phyloP scores from a whole-genome alignment of 257 asterid genomes.

The Plantago major region DNA sequence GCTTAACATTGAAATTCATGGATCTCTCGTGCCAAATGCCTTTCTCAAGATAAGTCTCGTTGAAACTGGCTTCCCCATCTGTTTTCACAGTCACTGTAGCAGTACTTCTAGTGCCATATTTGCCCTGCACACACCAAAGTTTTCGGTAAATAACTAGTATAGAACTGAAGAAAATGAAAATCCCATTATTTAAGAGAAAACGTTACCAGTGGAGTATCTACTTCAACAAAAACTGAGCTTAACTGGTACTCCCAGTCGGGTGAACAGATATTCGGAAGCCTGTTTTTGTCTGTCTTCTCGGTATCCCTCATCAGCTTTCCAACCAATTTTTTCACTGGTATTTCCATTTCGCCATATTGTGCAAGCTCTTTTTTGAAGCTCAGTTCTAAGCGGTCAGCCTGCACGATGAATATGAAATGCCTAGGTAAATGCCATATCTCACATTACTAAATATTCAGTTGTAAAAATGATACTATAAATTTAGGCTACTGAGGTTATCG shows the following conservation, averaged over 20 bases:
- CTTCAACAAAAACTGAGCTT: conserved; percentile 68
- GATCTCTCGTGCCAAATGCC: conserved; percentile 50
- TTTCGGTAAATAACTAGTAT: not conserved
- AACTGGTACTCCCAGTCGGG: conserved; percentile 50
- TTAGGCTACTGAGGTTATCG: no score
- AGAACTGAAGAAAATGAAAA: not conserved
- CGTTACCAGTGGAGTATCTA: conserved; percentile 61
- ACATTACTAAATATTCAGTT: no score
- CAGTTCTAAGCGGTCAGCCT: conserved; percentile 27
- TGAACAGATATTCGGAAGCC: conserved; percentile 49
- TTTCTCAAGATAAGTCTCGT: conserved; percentile 50
- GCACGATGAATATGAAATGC: conserved; percentile 2
- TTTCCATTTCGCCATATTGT: not conserved
- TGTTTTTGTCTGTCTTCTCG: conserved; percentile 25
- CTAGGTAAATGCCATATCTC: no score
- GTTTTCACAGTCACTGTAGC: conserved; percentile 11
- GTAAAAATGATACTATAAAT: no score
- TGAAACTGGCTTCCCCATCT: conserved; percentile 51
- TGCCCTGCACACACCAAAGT: conserved; percentile 28
- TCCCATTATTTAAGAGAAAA: not conserved
- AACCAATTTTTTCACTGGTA: conserved; percentile 26
- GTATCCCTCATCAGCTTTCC: conserved; percentile 32
- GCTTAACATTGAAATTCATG: conserved; percentile 32
- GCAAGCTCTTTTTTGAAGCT: conserved; percentile 22
- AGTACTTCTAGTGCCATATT: conserved; percentile 56